Base-by-base conservation (phyloP, 2,329 filamentous ascomycete genomes). In the Colletotrichum filicis region DNA sequence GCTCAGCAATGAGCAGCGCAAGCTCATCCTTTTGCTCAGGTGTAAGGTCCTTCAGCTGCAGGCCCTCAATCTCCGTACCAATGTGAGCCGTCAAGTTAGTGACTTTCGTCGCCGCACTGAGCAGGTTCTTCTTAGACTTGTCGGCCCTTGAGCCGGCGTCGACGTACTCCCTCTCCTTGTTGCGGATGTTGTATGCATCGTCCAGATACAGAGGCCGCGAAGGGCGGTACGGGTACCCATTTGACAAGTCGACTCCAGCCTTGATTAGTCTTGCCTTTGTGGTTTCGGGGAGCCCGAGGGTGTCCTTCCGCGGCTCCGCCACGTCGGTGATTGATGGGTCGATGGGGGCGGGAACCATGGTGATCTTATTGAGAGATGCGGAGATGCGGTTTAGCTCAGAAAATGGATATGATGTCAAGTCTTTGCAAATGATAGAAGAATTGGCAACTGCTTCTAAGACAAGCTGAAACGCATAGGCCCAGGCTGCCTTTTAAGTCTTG, bases 171-270 rank as follows among this genome's bases (percentile, higher is more conserved):
- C 87, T 87, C 74, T 87, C 88, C 70, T 87, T 80, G 79, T 89
- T 85, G 22, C 92, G 85, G 78, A 95, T 92, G 60, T 89, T 89
- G 81, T 90, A 90, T 3, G 92, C 91, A 75, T 94, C 92, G 69
- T 95, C 90, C 0, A 94, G 83, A 76, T 91, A 94, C 1, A 94
- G 83, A 0, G 93, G 92, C 60, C 87, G 87, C 0, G 90, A 87
- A 1, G 92, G 92, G 0, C 92, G 89, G 76, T 94, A 94, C 0
- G 93, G 93, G 75, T 94, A 94, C 0, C 92, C 93, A 1, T 89
- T 83, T 1, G 91, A 92, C 2, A 94, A 84, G 78, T 95, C 92
- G 66, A 94, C 87, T 1, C 91, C 92, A 0, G 91, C 92, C 74
- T 92, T 93, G 76, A 90, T 88, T 0, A 94, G 85, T 4, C 92